Evolutionary conservation across 345 rosid species (phyloP).

Genomic region (Eucalyptus grandis): DNA sequence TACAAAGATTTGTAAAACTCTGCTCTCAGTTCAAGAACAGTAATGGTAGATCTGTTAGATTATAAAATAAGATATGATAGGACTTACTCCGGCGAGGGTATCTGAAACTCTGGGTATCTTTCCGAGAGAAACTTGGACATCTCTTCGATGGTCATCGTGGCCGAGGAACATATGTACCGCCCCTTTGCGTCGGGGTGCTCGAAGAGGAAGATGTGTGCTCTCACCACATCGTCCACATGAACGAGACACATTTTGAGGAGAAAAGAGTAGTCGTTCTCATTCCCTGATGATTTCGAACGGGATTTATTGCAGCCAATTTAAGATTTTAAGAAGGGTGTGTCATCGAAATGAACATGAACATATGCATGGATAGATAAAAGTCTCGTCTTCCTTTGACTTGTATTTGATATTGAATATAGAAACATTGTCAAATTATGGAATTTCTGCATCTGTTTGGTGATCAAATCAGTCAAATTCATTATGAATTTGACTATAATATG

Average conservation of each 20-base stretch:
- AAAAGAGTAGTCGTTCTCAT: neutral
- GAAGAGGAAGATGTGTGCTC: conserved; percentile 25
- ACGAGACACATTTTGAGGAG: neutral
- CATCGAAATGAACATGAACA: neutral
- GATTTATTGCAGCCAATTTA: neutral
- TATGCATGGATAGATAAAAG: neutral
- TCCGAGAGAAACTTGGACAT: conserved; percentile 8
- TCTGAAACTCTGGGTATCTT: conserved; percentile 10
- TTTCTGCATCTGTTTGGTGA: neutral
- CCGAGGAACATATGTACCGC: conserved; percentile 23
- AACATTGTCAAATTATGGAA: neutral
- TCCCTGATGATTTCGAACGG: neutral
- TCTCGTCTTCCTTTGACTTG: neutral
- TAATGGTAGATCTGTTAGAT: neutral
- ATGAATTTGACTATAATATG: neutral
- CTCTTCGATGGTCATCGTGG: neutral
- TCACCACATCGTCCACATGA: conserved; percentile 24
- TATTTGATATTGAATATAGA: neutral
- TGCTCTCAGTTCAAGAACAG: neutral
- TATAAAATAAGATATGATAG: neutral
- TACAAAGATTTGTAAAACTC: neutral
- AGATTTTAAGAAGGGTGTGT: neutral
- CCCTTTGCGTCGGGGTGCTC: conserved; percentile 20
- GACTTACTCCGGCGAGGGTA: conserved; percentile 12
- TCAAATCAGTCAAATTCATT: neutral